phyloP scores from a whole-genome alignment of 257 asterid genomes.

The Anisodus tanguticus region DNA sequence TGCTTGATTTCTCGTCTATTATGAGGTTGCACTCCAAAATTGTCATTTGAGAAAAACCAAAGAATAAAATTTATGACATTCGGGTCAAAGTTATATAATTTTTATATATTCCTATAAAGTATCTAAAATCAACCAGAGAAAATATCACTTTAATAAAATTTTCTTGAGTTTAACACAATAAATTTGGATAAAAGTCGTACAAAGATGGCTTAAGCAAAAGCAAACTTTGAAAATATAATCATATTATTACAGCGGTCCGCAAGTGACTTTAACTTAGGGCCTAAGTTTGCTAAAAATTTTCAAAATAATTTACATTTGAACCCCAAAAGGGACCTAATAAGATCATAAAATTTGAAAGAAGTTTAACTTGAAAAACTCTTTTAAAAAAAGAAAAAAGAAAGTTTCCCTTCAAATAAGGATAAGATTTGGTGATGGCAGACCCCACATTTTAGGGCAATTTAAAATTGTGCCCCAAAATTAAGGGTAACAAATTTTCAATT shows the following conservation, averaged over 20 bases:
- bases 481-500: slow-evolving; percentile 31
- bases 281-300: background rate
- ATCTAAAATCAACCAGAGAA: too few relatives aligned
- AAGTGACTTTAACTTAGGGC: background rate
- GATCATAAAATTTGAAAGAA: background rate
- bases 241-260: background rate
- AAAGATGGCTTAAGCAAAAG: background rate
- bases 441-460: slow-evolving; percentile 29
- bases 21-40: too few relatives aligned
- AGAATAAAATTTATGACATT: too few relatives aligned
- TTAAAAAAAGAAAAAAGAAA: background rate
- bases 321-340: background rate
- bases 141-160: too few relatives aligned
- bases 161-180: too few relatives aligned
- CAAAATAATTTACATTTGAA: background rate
- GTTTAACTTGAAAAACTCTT: too few relatives aligned
- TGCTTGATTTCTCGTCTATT: too few relatives aligned
- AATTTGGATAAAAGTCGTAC: background rate
- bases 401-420: background rate
- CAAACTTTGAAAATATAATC: background rate
- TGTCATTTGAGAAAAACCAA: too few relatives aligned
- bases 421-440: slow-evolving; percentile 12
- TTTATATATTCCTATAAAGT: too few relatives aligned
- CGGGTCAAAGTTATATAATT: too few relatives aligned
- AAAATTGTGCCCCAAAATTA: slow-evolving; percentile 41